Evolutionary conservation across 495 filamentous ascomycete genomes (phyloP).

Genomic region (Penicillium arizonense): DNA sequence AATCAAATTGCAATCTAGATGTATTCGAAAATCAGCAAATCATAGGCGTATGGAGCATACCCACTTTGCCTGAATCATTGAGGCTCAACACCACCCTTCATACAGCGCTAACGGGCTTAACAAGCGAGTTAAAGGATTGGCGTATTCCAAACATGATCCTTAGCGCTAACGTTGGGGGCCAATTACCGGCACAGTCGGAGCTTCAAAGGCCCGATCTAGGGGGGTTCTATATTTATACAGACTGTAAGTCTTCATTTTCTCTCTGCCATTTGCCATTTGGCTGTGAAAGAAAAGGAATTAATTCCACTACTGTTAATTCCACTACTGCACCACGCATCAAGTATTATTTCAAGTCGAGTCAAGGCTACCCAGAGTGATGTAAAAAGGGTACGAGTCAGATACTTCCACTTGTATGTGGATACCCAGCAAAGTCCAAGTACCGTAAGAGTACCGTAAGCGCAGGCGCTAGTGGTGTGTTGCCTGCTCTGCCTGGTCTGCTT

Average conservation of each 20-base stretch:
- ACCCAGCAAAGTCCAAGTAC: background rate
- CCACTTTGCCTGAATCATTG: constrained; percentile 1
- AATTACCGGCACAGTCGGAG: constrained; percentile 1
- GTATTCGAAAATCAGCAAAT: background rate
- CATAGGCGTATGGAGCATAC: background rate
- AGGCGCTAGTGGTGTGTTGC: constrained; percentile 10
- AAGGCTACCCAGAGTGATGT: no score
- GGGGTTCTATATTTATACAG: constrained; percentile 9
- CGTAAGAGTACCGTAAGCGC: background rate
- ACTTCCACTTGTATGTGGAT: background rate
- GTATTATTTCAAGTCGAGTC: no score
- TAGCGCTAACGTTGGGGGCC: constrained; percentile 2
- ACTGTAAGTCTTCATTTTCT: background rate
- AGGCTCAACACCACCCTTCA: constrained; percentile 3
- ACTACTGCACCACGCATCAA: no score
- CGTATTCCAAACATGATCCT: background rate
- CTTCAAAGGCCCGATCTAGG: background rate
- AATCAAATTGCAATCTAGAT: background rate
- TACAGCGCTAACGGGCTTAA: background rate
- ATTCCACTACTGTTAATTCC: no score
- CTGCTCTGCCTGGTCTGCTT: constrained; percentile 1
- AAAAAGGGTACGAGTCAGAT: background rate
- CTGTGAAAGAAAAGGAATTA: background rate
- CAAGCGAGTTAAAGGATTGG: background rate
- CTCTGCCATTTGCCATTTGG: background rate